Percentiles rank a stretch among this genome's conserved stretches.
Evolutionary conservation across 129 eudicot genomes (phyloP).

Genomic region (Centaurea solstitialis): DNA sequence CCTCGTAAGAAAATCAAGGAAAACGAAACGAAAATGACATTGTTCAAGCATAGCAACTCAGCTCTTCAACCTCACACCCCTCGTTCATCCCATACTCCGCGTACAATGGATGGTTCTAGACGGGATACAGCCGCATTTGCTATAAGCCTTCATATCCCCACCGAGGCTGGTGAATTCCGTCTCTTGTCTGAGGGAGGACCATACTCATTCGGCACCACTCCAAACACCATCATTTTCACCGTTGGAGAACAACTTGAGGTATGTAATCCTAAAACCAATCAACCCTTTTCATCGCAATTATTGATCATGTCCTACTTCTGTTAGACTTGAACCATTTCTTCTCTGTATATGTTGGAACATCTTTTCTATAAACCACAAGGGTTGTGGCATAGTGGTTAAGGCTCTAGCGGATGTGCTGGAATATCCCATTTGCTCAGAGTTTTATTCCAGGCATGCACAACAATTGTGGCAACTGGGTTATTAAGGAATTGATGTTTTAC

Average conservation of each 20-base stretch:
- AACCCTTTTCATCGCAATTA: not conserved
- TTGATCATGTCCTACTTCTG: not conserved
- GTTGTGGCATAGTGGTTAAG: no score
- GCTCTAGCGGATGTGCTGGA: no score
- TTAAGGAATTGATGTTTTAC: no score
- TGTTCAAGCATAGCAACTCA: constrained; percentile 61
- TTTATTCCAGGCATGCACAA: no score
- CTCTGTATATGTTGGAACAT: not conserved
- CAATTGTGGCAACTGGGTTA: no score
- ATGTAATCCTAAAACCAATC: not conserved
- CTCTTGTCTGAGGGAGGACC: constrained; percentile 43
- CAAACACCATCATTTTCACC: constrained; percentile 56
- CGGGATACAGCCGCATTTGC: constrained; percentile 47
- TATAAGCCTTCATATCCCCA: constrained; percentile 55
- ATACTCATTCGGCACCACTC: constrained; percentile 37
- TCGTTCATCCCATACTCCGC: constrained; percentile 39
- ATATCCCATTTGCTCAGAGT: no score
- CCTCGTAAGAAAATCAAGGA: constrained; percentile 42
- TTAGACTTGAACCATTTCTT: not conserved
- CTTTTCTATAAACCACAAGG: no score
- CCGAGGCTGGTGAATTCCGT: constrained; percentile 52
- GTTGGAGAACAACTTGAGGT: constrained; percentile 70
- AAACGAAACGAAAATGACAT: constrained; percentile 49
- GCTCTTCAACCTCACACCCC: constrained; percentile 41
- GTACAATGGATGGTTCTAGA: constrained; percentile 35